A percentile compares a stretch with the other conserved stretches of the same genome.
Conservation (phyloP, 1,284 basidiomycete genomes). For the Naganishia sp. region DNA sequence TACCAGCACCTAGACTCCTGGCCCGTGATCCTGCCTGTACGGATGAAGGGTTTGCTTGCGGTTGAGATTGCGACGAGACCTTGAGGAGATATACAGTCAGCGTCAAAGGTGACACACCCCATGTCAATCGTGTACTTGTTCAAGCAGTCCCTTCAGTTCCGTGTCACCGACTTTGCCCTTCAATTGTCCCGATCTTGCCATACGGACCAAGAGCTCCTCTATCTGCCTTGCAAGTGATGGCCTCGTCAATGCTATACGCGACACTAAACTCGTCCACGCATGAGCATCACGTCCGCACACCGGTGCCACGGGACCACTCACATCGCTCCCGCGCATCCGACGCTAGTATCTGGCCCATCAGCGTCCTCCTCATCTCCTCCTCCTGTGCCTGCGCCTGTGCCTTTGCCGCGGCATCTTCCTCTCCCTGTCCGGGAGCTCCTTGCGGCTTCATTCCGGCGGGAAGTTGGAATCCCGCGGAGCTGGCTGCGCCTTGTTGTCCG, state of each 20-base stretch:
- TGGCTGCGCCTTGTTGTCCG: slow-evolving; percentile 7
- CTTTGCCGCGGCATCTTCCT: slow-evolving; percentile 45
- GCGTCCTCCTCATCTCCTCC: slow-evolving; percentile 66
- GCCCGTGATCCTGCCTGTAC: slow-evolving; percentile 43
- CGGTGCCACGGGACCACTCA: slow-evolving; percentile 57
- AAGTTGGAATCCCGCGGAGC: slow-evolving; percentile 42
- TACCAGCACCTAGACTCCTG: slow-evolving; percentile 48
- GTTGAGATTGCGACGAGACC: slow-evolving; percentile 38
- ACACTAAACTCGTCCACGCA: slow-evolving; percentile 59
- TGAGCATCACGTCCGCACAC: neutral
- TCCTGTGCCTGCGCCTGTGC: slow-evolving; percentile 40
- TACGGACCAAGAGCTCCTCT: slow-evolving; percentile 78
- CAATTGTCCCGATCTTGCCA: slow-evolving; percentile 92
- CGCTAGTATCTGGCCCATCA: slow-evolving; percentile 88
- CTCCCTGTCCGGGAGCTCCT: slow-evolving; percentile 43
- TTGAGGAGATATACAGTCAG: neutral
- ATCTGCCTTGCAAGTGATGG: slow-evolving; percentile 84
- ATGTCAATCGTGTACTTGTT: slow-evolving; percentile 67
- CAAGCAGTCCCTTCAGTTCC: slow-evolving; percentile 85
- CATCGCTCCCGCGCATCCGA: slow-evolving; percentile 83
- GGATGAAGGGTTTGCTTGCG: slow-evolving; percentile 36
- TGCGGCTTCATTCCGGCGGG: slow-evolving; percentile 47
- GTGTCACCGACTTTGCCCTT: slow-evolving; percentile 80
- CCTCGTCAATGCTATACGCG: slow-evolving; percentile 89
- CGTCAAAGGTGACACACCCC: no score